These are phyloP conservation scores for Cytospora leucostoma DNA, from an alignment of 2,329 filamentous ascomycete genomes.

Conservation along the genomic window DNA sequence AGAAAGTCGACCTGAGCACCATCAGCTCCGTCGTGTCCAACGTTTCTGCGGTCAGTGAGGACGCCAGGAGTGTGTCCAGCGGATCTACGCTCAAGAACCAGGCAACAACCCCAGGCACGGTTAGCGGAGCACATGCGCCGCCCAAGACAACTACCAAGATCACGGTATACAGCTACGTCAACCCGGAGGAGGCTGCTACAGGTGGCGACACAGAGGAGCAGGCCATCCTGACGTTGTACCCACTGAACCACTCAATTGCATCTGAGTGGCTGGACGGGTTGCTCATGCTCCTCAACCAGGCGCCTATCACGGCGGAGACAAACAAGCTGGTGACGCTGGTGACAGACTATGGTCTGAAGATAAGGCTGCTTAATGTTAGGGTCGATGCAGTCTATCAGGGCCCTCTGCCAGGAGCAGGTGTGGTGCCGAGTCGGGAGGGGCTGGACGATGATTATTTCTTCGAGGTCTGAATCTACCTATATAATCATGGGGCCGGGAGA, in stretches of 20 bases:
- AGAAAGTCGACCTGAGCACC: conserved; percentile 83
- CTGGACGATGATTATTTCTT: conserved; percentile 94
- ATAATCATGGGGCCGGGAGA: not conserved
- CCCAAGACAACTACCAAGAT: conserved; percentile 74
- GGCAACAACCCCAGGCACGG: conserved; percentile 19
- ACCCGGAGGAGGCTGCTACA: conserved; percentile 42
- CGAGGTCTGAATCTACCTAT: conserved; percentile 56
- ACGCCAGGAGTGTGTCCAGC: conserved; percentile 48
- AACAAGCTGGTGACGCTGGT: conserved; percentile 86
- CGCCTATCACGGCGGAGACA: conserved; percentile 95
- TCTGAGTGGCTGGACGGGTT: conserved; percentile 97
- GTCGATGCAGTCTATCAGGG: conserved; percentile 76
- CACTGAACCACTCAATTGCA: conserved; percentile 76
- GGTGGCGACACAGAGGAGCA: conserved; percentile 60
- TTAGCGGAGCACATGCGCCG: conserved; percentile 19
- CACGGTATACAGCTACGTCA: conserved; percentile 77
- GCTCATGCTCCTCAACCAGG: conserved; percentile 91
- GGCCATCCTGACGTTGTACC: conserved; percentile 79
- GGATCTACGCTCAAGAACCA: conserved; percentile 45
- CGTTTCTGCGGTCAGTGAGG: conserved; percentile 67
- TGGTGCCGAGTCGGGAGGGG: conserved; percentile 79
- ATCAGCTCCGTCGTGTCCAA: conserved; percentile 95
- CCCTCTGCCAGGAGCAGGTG: conserved; percentile 67
- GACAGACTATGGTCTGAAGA: conserved; percentile 88
- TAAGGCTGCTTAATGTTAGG: conserved; percentile 85